phyloP scores from a whole-genome alignment of 2,329 filamentous ascomycete genomes.

The Talaromyces sp. region DNA sequence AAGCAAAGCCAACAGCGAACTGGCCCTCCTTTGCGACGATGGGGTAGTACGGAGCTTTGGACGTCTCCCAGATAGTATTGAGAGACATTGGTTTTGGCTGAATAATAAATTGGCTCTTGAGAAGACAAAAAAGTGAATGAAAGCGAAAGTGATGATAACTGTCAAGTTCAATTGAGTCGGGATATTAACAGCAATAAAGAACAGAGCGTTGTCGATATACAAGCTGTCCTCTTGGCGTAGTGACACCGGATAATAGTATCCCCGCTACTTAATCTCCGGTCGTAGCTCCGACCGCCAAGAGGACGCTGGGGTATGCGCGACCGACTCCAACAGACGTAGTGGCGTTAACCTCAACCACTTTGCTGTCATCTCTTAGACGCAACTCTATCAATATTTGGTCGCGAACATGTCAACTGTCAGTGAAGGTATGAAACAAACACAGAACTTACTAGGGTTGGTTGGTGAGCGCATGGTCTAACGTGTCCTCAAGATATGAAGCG shows the following conservation, averaged over 20 bases:
- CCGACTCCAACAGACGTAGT: slow-evolving; percentile 16
- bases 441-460: not conserved
- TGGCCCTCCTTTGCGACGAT: slow-evolving; percentile 76
- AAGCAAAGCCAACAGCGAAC: slow-evolving; percentile 72
- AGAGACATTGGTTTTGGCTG: slow-evolving; percentile 56
- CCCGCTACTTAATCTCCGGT: slow-evolving; percentile 22
- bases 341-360: not conserved
- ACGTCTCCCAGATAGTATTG: slow-evolving; percentile 89
- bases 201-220: not conserved
- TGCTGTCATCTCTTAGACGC: not conserved
- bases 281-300: slow-evolving; percentile 6
- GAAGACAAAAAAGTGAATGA: not conserved
- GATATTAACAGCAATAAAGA: not conserved
- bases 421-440: slow-evolving; percentile 27
- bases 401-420: slow-evolving; percentile 30
- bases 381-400: not conserved
- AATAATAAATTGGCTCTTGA: not conserved
- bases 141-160: not conserved
- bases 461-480: slow-evolving; percentile 14
- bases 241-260: slow-evolving; percentile 23
- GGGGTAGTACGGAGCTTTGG: slow-evolving; percentile 79
- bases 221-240: slow-evolving; percentile 21
- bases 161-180: not conserved
- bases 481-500: slow-evolving; percentile 40
- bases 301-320: slow-evolving; percentile 13